phyloP scores from a whole-genome alignment of 208 protist species.

The Trypanosoma melophagium region DNA sequence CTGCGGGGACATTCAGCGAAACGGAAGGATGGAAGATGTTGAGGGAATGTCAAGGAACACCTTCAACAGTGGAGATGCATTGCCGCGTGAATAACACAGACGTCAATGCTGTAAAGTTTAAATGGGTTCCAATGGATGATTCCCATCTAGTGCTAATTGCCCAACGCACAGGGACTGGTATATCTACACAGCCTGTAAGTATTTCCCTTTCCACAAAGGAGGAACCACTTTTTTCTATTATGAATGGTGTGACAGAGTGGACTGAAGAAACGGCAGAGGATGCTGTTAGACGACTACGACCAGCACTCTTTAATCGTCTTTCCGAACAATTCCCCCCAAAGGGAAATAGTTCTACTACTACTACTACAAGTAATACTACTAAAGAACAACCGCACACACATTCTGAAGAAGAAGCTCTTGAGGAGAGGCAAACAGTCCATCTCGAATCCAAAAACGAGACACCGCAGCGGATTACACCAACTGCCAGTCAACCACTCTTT shows the following conservation, averaged over 20 bases:
- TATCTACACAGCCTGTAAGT: background rate
- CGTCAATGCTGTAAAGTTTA: conserved; percentile 12
- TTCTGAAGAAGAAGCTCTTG: background rate
- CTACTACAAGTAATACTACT: background rate
- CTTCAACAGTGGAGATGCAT: conserved; percentile 13
- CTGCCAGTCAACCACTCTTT: conserved; percentile 30
- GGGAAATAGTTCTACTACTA: background rate
- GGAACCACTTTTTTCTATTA: conserved; percentile 20
- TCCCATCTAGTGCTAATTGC: conserved; percentile 16
- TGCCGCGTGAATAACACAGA: background rate
- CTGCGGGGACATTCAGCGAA: background rate
- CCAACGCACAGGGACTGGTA: background rate
- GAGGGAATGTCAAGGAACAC: background rate
- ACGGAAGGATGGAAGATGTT: conserved; percentile 11
- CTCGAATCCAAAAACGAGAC: background rate
- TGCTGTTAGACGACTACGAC: conserved; percentile 8
- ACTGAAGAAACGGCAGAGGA: background rate
- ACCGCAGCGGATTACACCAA: background rate
- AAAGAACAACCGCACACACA: background rate
- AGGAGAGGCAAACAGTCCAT: background rate
- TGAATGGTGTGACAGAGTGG: conserved; percentile 1
- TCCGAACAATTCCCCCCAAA: background rate
- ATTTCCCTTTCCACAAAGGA: conserved; percentile 15
- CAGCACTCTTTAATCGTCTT: conserved; percentile 1
- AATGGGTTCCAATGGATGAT: conserved; percentile 30